Conservation (phyloP, 805 yeast genomes). For the Candida qinlingensis region DNA sequence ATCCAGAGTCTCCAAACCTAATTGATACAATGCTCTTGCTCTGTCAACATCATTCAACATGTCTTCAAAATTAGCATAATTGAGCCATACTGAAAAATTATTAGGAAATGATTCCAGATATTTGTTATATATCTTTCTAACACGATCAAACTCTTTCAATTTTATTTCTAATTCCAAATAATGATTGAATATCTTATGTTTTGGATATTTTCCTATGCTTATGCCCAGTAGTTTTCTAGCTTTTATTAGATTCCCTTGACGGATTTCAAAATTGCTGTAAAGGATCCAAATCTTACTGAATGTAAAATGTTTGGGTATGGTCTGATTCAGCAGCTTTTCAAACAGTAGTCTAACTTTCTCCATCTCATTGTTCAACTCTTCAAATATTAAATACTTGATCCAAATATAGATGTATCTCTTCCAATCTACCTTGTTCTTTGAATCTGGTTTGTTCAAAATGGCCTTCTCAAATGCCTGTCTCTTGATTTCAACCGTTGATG, state of each 20-base stretch:
- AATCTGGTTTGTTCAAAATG: constrained; percentile 33
- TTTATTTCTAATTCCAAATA: constrained; percentile 66
- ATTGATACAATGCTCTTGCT: constrained; percentile 53
- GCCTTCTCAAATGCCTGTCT: constrained; percentile 42
- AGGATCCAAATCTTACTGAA: constrained; percentile 72
- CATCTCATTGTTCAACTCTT: constrained; percentile 46
- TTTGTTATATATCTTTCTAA: constrained; percentile 65
- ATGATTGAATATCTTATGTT: constrained; percentile 47
- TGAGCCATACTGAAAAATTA: constrained; percentile 45
- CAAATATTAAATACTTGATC: constrained; percentile 58
- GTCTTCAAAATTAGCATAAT: constrained; percentile 65
- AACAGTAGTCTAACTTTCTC: constrained; percentile 47
- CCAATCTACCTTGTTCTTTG: constrained; percentile 46
- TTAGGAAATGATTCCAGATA: constrained; percentile 46
- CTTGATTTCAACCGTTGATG: constrained; percentile 22
- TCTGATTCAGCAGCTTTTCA: constrained; percentile 38
- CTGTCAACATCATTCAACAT: constrained; percentile 65
- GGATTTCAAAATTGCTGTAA: constrained; percentile 66
- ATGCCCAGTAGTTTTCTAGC: constrained; percentile 71
- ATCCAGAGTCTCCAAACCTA: constrained; percentile 35
- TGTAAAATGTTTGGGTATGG: constrained; percentile 56
- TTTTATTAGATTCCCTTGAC: constrained; percentile 43
- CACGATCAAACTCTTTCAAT: constrained; percentile 77
- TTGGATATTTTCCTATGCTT: constrained; percentile 65
- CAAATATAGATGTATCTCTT: constrained; percentile 64